Evolutionary conservation across 805 yeast species (phyloP).

Genomic region (Metschnikowia borealis): DNA sequence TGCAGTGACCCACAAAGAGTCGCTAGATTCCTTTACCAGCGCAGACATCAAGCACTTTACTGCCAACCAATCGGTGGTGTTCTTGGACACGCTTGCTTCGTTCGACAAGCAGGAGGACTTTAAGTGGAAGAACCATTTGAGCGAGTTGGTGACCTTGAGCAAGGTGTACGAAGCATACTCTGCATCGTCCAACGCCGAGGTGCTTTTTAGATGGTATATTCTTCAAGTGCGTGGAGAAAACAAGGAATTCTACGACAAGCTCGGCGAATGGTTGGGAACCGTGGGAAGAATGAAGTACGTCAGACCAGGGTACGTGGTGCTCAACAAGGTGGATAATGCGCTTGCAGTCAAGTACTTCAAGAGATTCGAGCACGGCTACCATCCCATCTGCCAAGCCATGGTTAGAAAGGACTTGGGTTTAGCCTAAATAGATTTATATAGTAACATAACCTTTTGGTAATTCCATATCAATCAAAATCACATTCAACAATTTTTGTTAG

Average conservation of each 20-base stretch:
- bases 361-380: conserved; percentile 58
- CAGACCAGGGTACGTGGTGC: conserved; percentile 73
- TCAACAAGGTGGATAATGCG: conserved; percentile 59
- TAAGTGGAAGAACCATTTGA: conserved; percentile 35
- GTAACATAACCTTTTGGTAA: too few species aligned
- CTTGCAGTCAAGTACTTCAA: conserved; percentile 66
- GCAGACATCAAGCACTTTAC: conserved; percentile 55
- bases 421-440: conserved; percentile 4
- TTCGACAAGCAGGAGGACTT: conserved; percentile 40
- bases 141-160: conserved; percentile 30
- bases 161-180: conserved; percentile 39
- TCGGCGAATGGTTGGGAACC: conserved; percentile 84
- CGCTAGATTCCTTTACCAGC: conserved; percentile 35
- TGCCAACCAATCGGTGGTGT: conserved; percentile 75
- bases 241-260: conserved; percentile 40
- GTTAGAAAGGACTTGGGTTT: conserved; percentile 77
- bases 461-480: too few species aligned
- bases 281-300: conserved; percentile 95
- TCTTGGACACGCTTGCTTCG: conserved; percentile 63
- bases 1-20: conserved; percentile 23
- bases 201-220: conserved; percentile 71
- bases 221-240: conserved; percentile 57
- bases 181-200: conserved; percentile 70
- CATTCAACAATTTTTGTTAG: too few species aligned
- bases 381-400: conserved; percentile 79